Base-by-base conservation (phyloP, 306 rosid genomes). In the Abrus pulchellus region DNA sequence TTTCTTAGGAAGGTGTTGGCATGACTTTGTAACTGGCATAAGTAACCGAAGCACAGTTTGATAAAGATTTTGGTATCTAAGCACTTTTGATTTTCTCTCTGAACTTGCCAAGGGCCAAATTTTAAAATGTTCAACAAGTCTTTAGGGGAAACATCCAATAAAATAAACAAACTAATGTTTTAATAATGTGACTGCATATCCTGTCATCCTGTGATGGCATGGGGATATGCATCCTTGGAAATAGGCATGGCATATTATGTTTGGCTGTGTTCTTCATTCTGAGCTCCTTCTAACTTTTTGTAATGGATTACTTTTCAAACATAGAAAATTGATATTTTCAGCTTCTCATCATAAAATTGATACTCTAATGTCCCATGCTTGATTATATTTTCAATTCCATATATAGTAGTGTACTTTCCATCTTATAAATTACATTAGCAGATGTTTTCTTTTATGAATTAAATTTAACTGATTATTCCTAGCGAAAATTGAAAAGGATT, bases 161-260 rank as follows among this genome's bases (percentile, higher is more conserved):
- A 56, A 78, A 56, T 55, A 5, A 55, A 55, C 59, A 41, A 47
- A 38, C 5, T 0, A 40, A 33, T 14, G 28, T 20, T 47, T 20
- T 59, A 33, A 53, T 50, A 28, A 27, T 76, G 7, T 63, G 54
- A 28, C 71, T 68, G 41, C 77, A 30, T 76, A 36, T 36, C 40
- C 40, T 76, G 7, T 63, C 63, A 36, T 36, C 40, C 40, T 76
- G 7, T 63, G 54, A 28, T 80, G 74, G 30, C 77, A 41, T 76
- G 49, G 10, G 7, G 54, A 48, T 61, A 11, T 45, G 54, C 50
- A 59, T 68, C 40, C 70, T 45, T 14, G 50, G 10, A 56, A 68
- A 33, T 56, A 62, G 49, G 38, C 7, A 55, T 47, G 49, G 20
- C 38, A 28, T 82, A 48, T 30, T 60, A 36, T 57, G 65, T 59